phyloP scores from a whole-genome alignment of 495 filamentous ascomycete genomes.

The Aspergillus bridgeri region DNA sequence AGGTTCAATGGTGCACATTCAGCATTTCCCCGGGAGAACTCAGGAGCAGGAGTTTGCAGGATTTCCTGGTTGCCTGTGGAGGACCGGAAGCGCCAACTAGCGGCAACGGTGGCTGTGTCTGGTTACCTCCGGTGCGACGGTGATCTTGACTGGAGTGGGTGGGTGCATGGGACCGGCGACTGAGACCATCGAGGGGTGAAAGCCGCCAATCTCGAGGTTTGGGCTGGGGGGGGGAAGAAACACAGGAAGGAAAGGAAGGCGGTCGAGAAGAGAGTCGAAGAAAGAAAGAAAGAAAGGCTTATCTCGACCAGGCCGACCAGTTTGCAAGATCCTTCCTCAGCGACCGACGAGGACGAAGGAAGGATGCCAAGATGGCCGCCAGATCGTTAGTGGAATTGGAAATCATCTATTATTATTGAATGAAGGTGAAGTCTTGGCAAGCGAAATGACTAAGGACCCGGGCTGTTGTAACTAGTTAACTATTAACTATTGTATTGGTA shows the following conservation, averaged over 20 bases:
- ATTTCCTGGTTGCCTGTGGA: constrained; percentile 3
- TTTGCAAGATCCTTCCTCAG: neutral
- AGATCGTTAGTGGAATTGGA: neutral
- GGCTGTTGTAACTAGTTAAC: too few relatives aligned
- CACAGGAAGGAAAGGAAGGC: too few relatives aligned
- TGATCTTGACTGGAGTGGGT: constrained; percentile 10
- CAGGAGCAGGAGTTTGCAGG: neutral
- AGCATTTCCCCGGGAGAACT: constrained; percentile 7
- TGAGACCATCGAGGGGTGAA: neutral
- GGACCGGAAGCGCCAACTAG: constrained; percentile 11
- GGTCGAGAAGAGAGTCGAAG: neutral
- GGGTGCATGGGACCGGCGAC: neutral
- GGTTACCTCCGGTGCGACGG: constrained; percentile 12
- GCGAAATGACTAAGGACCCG: too few relatives aligned
- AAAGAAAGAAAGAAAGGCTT: neutral
- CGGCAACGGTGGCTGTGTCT: constrained; percentile 22
- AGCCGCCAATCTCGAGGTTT: neutral
- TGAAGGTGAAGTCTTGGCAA: too few relatives aligned
- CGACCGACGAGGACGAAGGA: neutral
- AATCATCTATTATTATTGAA: too few relatives aligned
- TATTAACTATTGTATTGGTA: too few relatives aligned
- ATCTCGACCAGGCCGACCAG: neutral
- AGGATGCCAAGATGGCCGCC: neutral
- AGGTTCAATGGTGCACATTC: constrained; percentile 16
- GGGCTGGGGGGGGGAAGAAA: too few relatives aligned